These are phyloP conservation scores for Arxiozyma slooffiae DNA, from an alignment of 1,139 yeast species.

Conservation along the genomic window DNA sequence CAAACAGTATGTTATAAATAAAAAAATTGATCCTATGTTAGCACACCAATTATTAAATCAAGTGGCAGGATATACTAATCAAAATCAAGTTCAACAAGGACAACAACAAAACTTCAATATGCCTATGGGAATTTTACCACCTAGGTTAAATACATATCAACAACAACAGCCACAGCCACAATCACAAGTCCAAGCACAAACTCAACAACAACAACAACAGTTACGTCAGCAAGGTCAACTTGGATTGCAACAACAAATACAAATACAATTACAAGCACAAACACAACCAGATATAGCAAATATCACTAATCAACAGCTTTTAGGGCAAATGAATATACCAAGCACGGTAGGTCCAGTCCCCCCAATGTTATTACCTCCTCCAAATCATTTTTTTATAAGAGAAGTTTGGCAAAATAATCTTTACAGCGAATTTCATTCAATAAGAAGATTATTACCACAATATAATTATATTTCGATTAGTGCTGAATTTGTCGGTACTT, in stretches of 20 bases:
- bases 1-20: conserved; percentile 20
- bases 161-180: conserved; percentile 10
- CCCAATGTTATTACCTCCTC: conserved; percentile 25
- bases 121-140: conserved; percentile 2
- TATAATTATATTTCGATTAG: conserved; percentile 68
- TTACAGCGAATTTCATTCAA: conserved; percentile 66
- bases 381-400: conserved; percentile 29
- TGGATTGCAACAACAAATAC: conserved; percentile 3
- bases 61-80: background rate
- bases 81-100: conserved; percentile 7
- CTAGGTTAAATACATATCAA: conserved; percentile 3
- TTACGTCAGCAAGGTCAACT: conserved; percentile 6
- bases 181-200: conserved; percentile 2
- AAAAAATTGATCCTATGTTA: conserved; percentile 22
- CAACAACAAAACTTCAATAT: conserved; percentile 9
- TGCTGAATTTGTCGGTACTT: conserved; percentile 92
- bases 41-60: conserved; percentile 10
- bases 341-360: conserved; percentile 11
- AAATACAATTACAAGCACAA: conserved; percentile 4
- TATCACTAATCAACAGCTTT: conserved; percentile 8
- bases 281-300: conserved; percentile 1
- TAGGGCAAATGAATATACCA: conserved; percentile 12
- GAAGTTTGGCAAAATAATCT: conserved; percentile 84
- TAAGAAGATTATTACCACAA: conserved; percentile 60
- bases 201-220: conserved; percentile 5